These are phyloP conservation scores for Lycium barbarum DNA, from an alignment of 257 asterid species.

Conservation along the genomic window DNA sequence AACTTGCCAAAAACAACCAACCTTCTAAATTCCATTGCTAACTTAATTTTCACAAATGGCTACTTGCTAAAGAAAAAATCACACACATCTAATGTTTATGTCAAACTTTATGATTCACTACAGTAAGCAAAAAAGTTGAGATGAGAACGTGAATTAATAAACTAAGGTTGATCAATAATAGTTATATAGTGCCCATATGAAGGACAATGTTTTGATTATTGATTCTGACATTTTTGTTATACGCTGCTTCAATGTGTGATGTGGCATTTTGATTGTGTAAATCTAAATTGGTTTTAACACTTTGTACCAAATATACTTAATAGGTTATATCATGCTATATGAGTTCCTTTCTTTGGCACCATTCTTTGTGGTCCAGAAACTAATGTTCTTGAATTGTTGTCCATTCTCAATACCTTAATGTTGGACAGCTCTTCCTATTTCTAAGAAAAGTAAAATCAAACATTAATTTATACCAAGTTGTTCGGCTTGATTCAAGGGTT, in stretches of 20 bases:
- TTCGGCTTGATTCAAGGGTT: too few relatives aligned
- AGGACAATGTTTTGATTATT: neutral
- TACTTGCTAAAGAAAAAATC: neutral
- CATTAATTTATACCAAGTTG: neutral
- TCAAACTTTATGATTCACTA: too few relatives aligned
- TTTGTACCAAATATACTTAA: slow-evolving; percentile 4
- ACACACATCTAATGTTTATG: too few relatives aligned
- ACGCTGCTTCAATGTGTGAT: neutral
- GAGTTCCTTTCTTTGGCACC: slow-evolving; percentile 15
- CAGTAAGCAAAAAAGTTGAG: too few relatives aligned
- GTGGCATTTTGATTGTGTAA: slow-evolving; percentile 16
- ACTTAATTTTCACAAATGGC: neutral
- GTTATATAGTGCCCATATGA: neutral
- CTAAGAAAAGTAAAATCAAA: neutral
- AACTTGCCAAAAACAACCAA: neutral
- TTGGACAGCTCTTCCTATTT: neutral
- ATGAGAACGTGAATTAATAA: too few relatives aligned
- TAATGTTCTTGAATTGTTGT: neutral
- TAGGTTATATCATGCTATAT: neutral
- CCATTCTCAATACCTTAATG: neutral
- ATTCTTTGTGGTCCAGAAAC: slow-evolving; percentile 12
- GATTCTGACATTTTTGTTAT: neutral
- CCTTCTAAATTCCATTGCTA: neutral
- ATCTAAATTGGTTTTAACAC: neutral
- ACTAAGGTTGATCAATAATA: neutral